Evolutionary conservation across 192 early-diverging fungal genomes (phyloP), one percentile per base, ranked within the genome.

Genomic region (Linnemannia schmuckeri): DNA sequence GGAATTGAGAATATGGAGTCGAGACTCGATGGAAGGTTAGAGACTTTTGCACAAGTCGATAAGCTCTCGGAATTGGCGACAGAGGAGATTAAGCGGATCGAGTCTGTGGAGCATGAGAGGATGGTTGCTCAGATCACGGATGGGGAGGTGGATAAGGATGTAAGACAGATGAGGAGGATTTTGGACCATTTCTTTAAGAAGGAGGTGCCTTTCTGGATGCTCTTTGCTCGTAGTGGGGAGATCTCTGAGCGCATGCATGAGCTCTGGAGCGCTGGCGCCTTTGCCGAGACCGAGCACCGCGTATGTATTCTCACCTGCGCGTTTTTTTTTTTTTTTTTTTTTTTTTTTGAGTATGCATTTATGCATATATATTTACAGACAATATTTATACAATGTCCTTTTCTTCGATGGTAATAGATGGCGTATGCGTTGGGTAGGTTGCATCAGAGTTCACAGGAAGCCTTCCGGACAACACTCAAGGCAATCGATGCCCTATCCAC

Each of bases 201-300:
- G 10, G 83, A 86, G 37, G 75, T 86, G 1, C 83, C 83, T 38
- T 80, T 80, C 61, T 86, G 83, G 83, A 86, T 86, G 83, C 54
- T 86, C 7, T 86, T 86, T 77, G 78, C 83, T 0, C 46, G 83
- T 18, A 86, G 83, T 42, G 83, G 83, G 20, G 83, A 86, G 40
- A 86, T 86, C 69, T 79, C 83, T 12, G 83, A 86, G 61, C 47
- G 83, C 7, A 80, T 86, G 83, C 83, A 86, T 54, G 83, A 86
- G 63, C 70, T 55, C 27, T 86, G 83, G 83, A 77, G 75, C 40
- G 83, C 68, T 13, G 83, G 83, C 5, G 83, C 83, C 4, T 86
- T 86, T 81, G 74, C 83, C 5, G 79, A 86, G 57, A 86, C 83
- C 17, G 83, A 86, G 18, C 83, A 86, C 69, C 83, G 83, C 37